A percentile compares a stretch with the other conserved stretches of the same genome.
Evolutionary conservation across 1,284 basidiomycete genomes (phyloP).

Genomic region (Rhodotorula sp.): DNA sequence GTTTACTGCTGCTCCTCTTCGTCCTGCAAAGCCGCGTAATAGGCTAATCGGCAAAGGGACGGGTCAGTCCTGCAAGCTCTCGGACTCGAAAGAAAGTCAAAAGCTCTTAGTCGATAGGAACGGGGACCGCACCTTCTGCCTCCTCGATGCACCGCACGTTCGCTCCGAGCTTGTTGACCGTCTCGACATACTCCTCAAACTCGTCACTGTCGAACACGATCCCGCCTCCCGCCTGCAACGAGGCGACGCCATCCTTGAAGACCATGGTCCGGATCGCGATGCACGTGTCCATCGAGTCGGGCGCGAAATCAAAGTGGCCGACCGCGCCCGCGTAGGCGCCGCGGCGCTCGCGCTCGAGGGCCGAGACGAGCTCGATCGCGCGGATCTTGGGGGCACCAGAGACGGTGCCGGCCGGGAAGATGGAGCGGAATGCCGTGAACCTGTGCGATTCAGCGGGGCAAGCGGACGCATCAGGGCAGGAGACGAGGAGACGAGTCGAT

Average conservation of each 20-base stretch:
- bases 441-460: conserved; percentile 45
- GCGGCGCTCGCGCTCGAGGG: conserved; percentile 81
- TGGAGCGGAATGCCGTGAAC: conserved; percentile 97
- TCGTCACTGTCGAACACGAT: conserved; percentile 98
- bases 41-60: not conserved
- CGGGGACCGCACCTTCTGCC: conserved; percentile 68
- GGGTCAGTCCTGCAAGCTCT: not conserved
- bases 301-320: conserved; percentile 93
- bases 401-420: conserved; percentile 99
- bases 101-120: not conserved
- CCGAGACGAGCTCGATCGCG: conserved; percentile 88
- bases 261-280: conserved; percentile 99
- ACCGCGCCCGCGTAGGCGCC: conserved; percentile 98
- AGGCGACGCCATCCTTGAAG: conserved; percentile 72
- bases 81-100: not conserved
- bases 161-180: conserved; percentile 87
- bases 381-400: conserved; percentile 99
- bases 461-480: too few species aligned
- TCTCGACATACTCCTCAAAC: conserved; percentile 94
- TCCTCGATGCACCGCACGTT: conserved; percentile 81
- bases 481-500: too few species aligned
- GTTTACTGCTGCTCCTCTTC: conserved; percentile 4
- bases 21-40: conserved; percentile 14
- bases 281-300: conserved; percentile 95
- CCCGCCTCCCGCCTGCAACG: conserved; percentile 94